These are phyloP conservation scores for Kuraishia borneana DNA, from an alignment of 805 yeast genomes.

Conservation along the genomic window DNA sequence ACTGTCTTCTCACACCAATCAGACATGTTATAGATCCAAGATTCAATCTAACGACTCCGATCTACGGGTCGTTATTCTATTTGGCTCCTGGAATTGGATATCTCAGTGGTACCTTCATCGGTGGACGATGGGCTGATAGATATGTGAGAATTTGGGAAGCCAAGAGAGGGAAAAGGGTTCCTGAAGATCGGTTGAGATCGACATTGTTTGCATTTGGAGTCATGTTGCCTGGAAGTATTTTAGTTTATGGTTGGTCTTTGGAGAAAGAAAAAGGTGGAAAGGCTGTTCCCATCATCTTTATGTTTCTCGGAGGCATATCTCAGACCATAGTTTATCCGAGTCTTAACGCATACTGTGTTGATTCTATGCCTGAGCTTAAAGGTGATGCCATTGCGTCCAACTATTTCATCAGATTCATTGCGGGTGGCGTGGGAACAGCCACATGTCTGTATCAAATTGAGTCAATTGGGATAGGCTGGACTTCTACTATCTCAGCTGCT, in stretches of 20 bases:
- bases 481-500: constrained; percentile 36
- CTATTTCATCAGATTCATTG: constrained; percentile 36
- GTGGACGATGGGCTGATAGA: constrained; percentile 42
- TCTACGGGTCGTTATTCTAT: constrained; percentile 41
- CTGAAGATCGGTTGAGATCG: constrained; percentile 41
- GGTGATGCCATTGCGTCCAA: constrained; percentile 49
- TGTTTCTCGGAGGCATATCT: constrained; percentile 37
- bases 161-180: constrained; percentile 29
- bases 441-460: constrained; percentile 33
- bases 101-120: constrained; percentile 34
- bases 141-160: constrained; percentile 30
- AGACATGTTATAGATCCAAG: constrained; percentile 45
- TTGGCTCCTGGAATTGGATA: constrained; percentile 50
- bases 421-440: constrained; percentile 41
- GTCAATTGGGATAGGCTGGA: constrained; percentile 46
- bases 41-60: constrained; percentile 33
- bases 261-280: constrained; percentile 22
- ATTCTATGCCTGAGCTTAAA: constrained; percentile 39
- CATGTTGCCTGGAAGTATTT: constrained; percentile 29
- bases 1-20: constrained; percentile 40
- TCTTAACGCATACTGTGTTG: constrained; percentile 47
- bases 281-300: constrained; percentile 38
- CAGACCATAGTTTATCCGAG: constrained; percentile 43
- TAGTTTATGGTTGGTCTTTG: constrained; percentile 45
- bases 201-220: constrained; percentile 27